Percentiles rank a stretch among this genome's conserved stretches.
phyloP scores from a whole-genome alignment of 371 early-diverging fungal genomes.

The Mycotypha africana region DNA sequence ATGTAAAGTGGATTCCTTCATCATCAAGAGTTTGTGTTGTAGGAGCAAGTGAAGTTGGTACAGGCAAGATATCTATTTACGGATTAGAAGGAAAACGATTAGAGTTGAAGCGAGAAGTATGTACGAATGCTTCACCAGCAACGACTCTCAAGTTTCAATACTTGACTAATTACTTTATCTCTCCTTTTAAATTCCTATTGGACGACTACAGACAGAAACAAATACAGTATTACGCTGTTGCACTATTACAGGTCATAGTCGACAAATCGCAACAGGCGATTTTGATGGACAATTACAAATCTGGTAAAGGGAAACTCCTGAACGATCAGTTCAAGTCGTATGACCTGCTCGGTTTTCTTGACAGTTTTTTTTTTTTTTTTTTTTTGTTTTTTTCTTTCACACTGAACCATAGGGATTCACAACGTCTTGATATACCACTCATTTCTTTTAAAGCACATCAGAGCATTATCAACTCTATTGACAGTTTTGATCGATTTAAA shows the following conservation, averaged over 20 bases:
- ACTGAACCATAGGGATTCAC: slow-evolving; percentile 54
- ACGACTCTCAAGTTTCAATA: not conserved
- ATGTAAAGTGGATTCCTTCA: slow-evolving; percentile 63
- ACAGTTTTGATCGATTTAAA: slow-evolving; percentile 53
- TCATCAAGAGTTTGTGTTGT: slow-evolving; percentile 66
- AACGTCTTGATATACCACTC: slow-evolving; percentile 57
- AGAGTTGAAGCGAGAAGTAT: slow-evolving; percentile 45
- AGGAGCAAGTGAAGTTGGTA: slow-evolving; percentile 63
- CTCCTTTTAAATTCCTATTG: not conserved
- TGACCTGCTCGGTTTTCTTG: no score
- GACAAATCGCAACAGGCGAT: slow-evolving; percentile 72
- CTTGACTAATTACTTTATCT: not conserved
- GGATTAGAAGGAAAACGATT: slow-evolving; percentile 45
- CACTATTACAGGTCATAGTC: slow-evolving; percentile 46
- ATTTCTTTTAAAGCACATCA: slow-evolving; percentile 64
- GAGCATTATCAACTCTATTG: slow-evolving; percentile 70
- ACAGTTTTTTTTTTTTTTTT: no score
- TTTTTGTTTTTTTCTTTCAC: not conserved
- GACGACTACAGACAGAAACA: slow-evolving; percentile 34
- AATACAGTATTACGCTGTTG: slow-evolving; percentile 59
- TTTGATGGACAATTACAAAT: slow-evolving; percentile 65
- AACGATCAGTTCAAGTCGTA: no score
- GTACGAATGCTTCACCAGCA: not conserved
- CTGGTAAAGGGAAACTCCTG: slow-evolving; percentile 33
- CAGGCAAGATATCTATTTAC: slow-evolving; percentile 62